These are phyloP conservation scores for Ilyonectria sp. DNA, from an alignment of 2,329 filamentous ascomycete genomes.

Conservation along the genomic window DNA sequence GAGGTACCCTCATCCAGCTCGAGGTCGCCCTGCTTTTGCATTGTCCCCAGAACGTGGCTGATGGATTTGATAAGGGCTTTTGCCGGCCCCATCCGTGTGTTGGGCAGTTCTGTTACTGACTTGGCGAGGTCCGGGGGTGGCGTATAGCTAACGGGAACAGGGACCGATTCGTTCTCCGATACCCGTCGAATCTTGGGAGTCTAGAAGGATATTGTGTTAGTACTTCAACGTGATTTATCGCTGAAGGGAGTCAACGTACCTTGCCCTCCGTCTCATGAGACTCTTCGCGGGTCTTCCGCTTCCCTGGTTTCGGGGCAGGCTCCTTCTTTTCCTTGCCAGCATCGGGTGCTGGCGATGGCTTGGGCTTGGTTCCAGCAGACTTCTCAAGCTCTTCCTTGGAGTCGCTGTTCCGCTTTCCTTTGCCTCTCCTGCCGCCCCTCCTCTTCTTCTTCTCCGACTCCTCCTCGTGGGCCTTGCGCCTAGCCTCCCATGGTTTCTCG, in stretches of 20 bases:
- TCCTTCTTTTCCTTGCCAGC: conserved; percentile 66
- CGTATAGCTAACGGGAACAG: conserved; percentile 57
- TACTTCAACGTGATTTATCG: conserved; percentile 12
- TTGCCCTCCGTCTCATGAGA: conserved; percentile 67
- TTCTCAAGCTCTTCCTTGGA: conserved; percentile 72
- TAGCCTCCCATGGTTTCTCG: conserved; percentile 88
- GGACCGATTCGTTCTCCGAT: conserved; percentile 62
- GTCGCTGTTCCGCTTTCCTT: conserved; percentile 78
- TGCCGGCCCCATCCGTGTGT: conserved; percentile 77
- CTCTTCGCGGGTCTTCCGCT: conserved; percentile 72
- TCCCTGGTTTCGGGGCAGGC: conserved; percentile 59
- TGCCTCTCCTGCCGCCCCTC: conserved; percentile 73
- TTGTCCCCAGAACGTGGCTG: conserved; percentile 73
- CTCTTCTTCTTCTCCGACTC: conserved; percentile 72
- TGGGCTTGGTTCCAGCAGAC: conserved; percentile 47
- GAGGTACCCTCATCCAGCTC: conserved; percentile 75
- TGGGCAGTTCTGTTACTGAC: conserved; percentile 70
- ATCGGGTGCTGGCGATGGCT: conserved; percentile 59
- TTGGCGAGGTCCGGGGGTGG: conserved; percentile 67
- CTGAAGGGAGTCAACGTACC: conserved; percentile 53
- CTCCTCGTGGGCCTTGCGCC: conserved; percentile 74
- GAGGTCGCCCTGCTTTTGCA: conserved; percentile 77
- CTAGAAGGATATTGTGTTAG: conserved; percentile 49
- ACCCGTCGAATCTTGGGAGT: conserved; percentile 67
- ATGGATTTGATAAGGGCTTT: conserved; percentile 81